These are phyloP conservation scores for Globisporangium iwayamae DNA, from an alignment of 352 stramenopile species.

Conservation along the genomic window DNA sequence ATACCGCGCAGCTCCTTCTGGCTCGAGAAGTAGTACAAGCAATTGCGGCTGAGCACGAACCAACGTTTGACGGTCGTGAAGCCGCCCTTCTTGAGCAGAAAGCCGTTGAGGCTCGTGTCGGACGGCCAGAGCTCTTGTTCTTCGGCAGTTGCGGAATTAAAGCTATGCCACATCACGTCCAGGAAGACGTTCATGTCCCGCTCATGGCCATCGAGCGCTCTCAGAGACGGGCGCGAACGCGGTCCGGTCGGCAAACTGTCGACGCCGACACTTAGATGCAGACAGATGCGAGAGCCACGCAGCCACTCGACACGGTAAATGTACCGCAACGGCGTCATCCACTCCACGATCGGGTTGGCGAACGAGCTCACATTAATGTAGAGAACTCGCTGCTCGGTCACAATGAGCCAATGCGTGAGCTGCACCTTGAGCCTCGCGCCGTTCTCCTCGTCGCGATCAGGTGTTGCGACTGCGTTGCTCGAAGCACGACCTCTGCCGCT, in stretches of 20 bases:
- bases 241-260: conserved; percentile 82
- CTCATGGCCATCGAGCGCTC: conserved; percentile 71
- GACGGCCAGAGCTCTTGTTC: conserved; percentile 88
- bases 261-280: conserved; percentile 81
- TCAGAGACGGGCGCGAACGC: conserved; percentile 58
- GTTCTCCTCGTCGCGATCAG: conserved; percentile 29
- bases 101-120: conserved; percentile 85
- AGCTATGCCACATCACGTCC: conserved; percentile 87
- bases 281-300: conserved; percentile 51
- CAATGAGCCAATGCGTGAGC: conserved; percentile 82
- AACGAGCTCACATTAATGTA: conserved; percentile 85
- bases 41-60: conserved; percentile 88
- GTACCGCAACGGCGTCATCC: conserved; percentile 87
- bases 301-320: conserved; percentile 82
- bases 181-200: conserved; percentile 86
- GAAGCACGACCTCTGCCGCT: conserved; percentile 1
- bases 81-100: conserved; percentile 78
- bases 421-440: conserved; percentile 59
- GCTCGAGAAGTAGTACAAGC: conserved; percentile 86
- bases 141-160: conserved; percentile 73
- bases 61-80: conserved; percentile 80
- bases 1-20: conserved; percentile 82
- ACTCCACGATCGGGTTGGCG: conserved; percentile 76
- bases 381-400: conserved; percentile 81
- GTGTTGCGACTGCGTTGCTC: conserved; percentile 2